Evolutionary conservation across 768 basidiomycete genomes (phyloP).

Genomic region (Phanerochaete sordida): DNA sequence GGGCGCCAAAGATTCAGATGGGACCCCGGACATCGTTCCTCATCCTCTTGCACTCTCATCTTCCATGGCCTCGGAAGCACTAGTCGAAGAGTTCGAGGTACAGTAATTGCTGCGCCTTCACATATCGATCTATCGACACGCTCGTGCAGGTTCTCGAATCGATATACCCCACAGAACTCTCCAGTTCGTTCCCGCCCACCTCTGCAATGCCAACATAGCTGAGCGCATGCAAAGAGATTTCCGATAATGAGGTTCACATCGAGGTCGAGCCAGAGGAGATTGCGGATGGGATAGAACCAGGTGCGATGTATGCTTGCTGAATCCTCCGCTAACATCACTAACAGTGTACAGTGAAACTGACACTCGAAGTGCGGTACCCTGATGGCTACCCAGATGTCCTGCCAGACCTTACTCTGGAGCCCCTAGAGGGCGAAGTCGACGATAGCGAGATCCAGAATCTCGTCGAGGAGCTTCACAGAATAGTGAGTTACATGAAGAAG

Average conservation of each 20-base stretch:
- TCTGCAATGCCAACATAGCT: conserved; percentile 32
- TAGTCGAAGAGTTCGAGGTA: conserved; percentile 93
- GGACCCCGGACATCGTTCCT: conserved; percentile 17
- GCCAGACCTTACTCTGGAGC: conserved; percentile 67
- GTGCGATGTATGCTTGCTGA: too few species aligned
- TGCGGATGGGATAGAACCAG: conserved; percentile 46
- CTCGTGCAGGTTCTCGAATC: conserved; percentile 81
- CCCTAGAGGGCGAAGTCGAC: conserved; percentile 57
- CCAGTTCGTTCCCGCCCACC: conserved; percentile 61
- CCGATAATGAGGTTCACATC: conserved; percentile 78
- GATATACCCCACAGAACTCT: conserved; percentile 92
- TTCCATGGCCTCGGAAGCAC: conserved; percentile 59
- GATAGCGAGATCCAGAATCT: conserved; percentile 53
- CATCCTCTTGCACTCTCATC: conserved; percentile 7
- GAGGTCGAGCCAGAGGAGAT: conserved; percentile 84
- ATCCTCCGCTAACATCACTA: too few species aligned
- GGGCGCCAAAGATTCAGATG: neutral
- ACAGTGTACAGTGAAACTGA: conserved; percentile 61
- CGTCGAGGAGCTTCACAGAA: conserved; percentile 50
- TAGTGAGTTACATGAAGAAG: conserved; percentile 39
- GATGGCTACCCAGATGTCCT: conserved; percentile 81
- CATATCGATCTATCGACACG: conserved; percentile 4
- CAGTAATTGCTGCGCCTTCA: neutral
- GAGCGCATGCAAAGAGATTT: conserved; percentile 70
- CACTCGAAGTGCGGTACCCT: conserved; percentile 72